These are phyloP conservation scores for Kandelia obovata DNA, from an alignment of 345 rosid genomes.

Conservation along the genomic window DNA sequence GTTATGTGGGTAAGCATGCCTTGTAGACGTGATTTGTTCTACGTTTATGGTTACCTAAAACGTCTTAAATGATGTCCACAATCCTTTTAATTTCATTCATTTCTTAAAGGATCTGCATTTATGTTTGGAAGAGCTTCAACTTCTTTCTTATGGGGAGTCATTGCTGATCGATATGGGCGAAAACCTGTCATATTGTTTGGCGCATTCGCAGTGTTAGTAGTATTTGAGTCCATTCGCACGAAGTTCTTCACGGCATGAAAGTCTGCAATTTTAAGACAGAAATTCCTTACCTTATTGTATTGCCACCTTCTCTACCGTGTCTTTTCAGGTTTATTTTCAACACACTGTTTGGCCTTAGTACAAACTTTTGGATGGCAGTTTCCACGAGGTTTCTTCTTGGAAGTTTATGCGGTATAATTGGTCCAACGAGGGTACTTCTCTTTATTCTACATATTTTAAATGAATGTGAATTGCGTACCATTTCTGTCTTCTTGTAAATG, in stretches of 20 bases:
- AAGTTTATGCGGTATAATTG: slow-evolving; percentile 56
- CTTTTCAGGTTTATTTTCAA: slow-evolving; percentile 54
- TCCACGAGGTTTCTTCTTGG: slow-evolving; percentile 60
- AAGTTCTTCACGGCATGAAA: slow-evolving; percentile 2
- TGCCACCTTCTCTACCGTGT: not conserved
- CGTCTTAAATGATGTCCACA: not conserved
- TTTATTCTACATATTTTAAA: not conserved
- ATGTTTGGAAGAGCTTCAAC: slow-evolving; percentile 88
- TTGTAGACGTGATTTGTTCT: not conserved
- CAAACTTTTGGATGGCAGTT: slow-evolving; percentile 67
- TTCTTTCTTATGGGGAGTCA: slow-evolving; percentile 63
- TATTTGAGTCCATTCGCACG: not conserved
- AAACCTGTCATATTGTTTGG: slow-evolving; percentile 64
- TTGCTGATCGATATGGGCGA: slow-evolving; percentile 81
- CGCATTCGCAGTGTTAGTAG: slow-evolving; percentile 50
- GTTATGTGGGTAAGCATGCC: slow-evolving; percentile 47
- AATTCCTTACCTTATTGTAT: not conserved
- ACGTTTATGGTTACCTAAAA: not conserved
- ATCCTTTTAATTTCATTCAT: not conserved
- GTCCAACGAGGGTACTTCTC: slow-evolving; percentile 53
- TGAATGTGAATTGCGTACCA: not conserved
- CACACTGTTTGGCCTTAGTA: slow-evolving; percentile 61
- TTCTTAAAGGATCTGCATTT: slow-evolving; percentile 60
- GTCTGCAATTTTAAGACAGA: not conserved
- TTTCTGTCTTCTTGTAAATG: not conserved